These are phyloP conservation scores for Aspergillus ibericus DNA, from an alignment of 2,329 filamentous ascomycete species.

Conservation along the genomic window DNA sequence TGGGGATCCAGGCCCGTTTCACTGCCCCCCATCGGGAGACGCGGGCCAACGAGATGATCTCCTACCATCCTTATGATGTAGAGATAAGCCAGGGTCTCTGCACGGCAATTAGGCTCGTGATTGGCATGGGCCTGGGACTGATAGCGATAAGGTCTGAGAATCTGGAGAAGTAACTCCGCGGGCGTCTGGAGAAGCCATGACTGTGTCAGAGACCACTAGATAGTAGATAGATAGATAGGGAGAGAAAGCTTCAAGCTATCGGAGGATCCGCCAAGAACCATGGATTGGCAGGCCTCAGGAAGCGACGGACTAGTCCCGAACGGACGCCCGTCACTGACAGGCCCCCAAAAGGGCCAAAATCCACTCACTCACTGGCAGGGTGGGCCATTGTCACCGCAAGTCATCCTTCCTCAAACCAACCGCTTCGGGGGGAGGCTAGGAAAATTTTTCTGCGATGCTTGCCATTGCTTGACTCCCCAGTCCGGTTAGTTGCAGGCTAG, in stretches of 20 bases:
- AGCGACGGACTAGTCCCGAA: background rate
- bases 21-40: background rate
- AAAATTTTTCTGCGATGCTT: background rate
- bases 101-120: background rate
- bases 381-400: constrained; percentile 2
- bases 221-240: background rate
- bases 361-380: background rate
- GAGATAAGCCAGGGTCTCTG: constrained; percentile 7
- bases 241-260: background rate
- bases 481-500: background rate
- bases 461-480: background rate
- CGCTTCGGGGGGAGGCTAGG: background rate
- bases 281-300: background rate
- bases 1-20: constrained; percentile 2
- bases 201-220: background rate
- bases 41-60: background rate
- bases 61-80: background rate
- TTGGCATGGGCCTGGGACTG: constrained; percentile 3
- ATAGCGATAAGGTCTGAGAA: constrained; percentile 1
- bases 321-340: background rate
- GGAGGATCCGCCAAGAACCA: background rate
- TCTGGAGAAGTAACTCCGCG: constrained; percentile 6
- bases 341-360: no score
- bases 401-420: background rate
- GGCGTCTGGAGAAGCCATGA: background rate